Base-by-base conservation (phyloP, 805 yeast genomes). In the Lachancea fermentati region DNA sequence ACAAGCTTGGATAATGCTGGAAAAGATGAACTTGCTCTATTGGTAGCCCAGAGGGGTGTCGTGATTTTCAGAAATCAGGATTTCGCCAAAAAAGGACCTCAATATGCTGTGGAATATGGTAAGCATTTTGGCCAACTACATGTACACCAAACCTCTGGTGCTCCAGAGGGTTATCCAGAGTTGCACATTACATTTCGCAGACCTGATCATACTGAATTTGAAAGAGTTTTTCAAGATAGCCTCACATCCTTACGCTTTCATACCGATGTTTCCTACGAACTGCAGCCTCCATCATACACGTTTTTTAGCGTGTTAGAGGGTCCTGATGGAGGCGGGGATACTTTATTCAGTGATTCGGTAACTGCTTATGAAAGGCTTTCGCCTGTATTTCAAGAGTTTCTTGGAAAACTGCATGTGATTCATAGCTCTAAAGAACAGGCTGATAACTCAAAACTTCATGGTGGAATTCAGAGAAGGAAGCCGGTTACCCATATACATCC, bases 371-470 rank as follows among this genome's bases (percentile, higher is more conserved):
- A 79, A 43, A 67, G 89, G 52, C 68, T 84, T 39, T 81, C 89
- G 1, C 83, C 84, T 17, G 72, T 67, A 19, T 73, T 82, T 66
- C 71, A 78, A 56, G 64, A 75, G 52, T 64, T 79, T 47, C 58
- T 83, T 32, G 67, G 69, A 14, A 81, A 81, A 0, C 69, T 84
- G 52, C 75, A 78, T 51, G 89, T 79, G 3, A 66, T 78, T 32
- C 89, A 85, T 65, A 73, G 87, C 9, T 81, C 85, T 1, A 74
- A 67, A 38, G 85, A 76, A 42, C 93, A 84, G 63, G 89, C 88
- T 1, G 59, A 57, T 5, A 76, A 71, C 51, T 71, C 88, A 5
- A 62, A 67, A 41, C 41, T 47, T 22, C 57, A 62, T 33, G 89
- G 89, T 15, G 81, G 84, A 26, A 69, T 81, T 44, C 82, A 87